Evolutionary conservation across 768 basidiomycete genomes (phyloP), one percentile per base, ranked within the genome.

Genomic region (Russula abietina): DNA sequence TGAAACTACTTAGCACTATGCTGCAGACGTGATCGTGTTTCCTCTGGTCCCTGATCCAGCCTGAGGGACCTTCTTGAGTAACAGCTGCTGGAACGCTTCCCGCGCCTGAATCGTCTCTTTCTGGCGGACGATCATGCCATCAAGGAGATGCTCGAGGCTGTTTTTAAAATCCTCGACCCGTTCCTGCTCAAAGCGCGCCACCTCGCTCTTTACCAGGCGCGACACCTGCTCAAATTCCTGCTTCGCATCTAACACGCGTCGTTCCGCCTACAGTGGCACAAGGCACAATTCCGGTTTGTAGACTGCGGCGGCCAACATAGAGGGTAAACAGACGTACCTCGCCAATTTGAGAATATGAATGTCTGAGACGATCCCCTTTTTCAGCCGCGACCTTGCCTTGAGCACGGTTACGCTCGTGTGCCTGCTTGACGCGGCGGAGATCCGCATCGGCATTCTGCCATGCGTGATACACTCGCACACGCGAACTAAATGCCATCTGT

Each of bases 111-210:
- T 59, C 36, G 87, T 87, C 79, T 89, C 57, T 72, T 88, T 91
- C 76, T 99, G 95, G 57, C 86, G 79, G 4, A 79, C 73, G 54
- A 95, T 88, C 88, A 96, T 90, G 6, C 88, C 91, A 48, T 93
- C 89, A 58, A 98, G 76, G 73, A 93, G 94, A 4, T 80, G 80
- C 72, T 92, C 89, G 67, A 99, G 73, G 3, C 88, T 81, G 49
- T 82, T 79, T 74, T 94, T 95, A 74, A 98, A 97, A 72, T 98
- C 96, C 53, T 92, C 89, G 28, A 98, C 82, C 48, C 95, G 83
- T 74, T 97, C 96, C 71, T 86, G 83, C 75, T 99, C 96, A 70
- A 98, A 98, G 48, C 96, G 79, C 5, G 84, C 85, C 66, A 94
- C 84, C 75, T 99, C 97, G 4, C 83, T 76, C 74, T 98, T 98